A percentile compares a stretch with the other conserved stretches of the same genome.
Evolutionary conservation across 2,329 filamentous ascomycete genomes (phyloP).

Genomic region (Botryotinia calthae): DNA sequence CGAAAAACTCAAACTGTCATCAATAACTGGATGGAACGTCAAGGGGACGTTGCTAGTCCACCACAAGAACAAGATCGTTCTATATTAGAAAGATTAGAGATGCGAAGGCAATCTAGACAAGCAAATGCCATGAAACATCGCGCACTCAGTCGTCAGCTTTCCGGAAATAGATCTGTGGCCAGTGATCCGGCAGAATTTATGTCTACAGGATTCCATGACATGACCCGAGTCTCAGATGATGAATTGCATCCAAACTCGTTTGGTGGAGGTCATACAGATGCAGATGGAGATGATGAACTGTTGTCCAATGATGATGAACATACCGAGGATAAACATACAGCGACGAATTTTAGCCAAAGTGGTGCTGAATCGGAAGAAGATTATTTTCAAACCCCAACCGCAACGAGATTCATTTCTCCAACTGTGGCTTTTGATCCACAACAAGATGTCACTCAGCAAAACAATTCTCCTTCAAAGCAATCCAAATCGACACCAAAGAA

Average conservation of each 20-base stretch:
- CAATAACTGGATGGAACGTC: conserved; percentile 83
- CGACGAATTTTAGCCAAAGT: conserved; percentile 38
- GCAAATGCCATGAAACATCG: conserved; percentile 28
- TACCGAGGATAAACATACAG: conserved; percentile 44
- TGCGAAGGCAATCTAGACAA: conserved; percentile 36
- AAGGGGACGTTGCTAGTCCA: conserved; percentile 53
- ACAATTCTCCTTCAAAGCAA: conserved; percentile 2
- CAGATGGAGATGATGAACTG: conserved; percentile 79
- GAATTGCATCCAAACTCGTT: conserved; percentile 12
- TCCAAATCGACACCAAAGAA: conserved; percentile 19
- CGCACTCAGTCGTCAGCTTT: conserved; percentile 41
- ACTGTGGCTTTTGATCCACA: not conserved
- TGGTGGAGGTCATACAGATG: conserved; percentile 55
- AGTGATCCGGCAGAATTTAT: conserved; percentile 64
- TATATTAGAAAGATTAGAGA: conserved; percentile 57
- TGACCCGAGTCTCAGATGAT: conserved; percentile 20
- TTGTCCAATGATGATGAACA: conserved; percentile 73
- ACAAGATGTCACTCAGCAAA: not conserved
- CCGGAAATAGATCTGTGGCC: conserved; percentile 54
- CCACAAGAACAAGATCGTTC: conserved; percentile 60
- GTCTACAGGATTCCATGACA: conserved; percentile 42
- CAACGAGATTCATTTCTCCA: conserved; percentile 41
- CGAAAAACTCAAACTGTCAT: conserved; percentile 79
- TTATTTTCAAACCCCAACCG: conserved; percentile 55
- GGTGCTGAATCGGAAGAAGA: conserved; percentile 46